Evolutionary conservation across 164 flowering plant genomes (phyloP).

Genomic region (Saururus chinensis): DNA sequence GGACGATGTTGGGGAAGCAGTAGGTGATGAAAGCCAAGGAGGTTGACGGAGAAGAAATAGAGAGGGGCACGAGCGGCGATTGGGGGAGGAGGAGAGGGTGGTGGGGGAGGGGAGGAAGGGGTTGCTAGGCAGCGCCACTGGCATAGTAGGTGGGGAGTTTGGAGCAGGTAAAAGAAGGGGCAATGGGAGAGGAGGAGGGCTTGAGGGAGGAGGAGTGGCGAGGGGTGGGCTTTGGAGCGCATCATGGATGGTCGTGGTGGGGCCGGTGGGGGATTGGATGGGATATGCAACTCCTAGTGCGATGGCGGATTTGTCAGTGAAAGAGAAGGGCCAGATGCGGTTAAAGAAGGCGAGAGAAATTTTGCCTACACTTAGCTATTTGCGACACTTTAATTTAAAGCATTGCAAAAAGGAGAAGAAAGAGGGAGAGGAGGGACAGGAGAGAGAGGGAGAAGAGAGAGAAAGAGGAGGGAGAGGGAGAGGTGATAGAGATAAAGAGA

Average conservation of each 20-base stretch:
- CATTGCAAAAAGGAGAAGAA: too few relatives aligned
- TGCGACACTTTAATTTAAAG: too few relatives aligned
- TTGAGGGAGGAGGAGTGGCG: neutral
- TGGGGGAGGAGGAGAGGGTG: neutral
- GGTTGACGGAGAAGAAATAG: too few relatives aligned
- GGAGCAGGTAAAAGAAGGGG: neutral
- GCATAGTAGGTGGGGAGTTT: neutral
- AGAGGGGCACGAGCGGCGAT: neutral
- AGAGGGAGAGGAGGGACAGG: too few relatives aligned
- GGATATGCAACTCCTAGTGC: too few relatives aligned
- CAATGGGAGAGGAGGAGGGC: neutral
- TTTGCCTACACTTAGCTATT: too few relatives aligned
- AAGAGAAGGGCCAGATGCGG: too few relatives aligned
- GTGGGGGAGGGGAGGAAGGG: neutral
- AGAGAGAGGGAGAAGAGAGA: too few relatives aligned
- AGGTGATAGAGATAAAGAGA: too few relatives aligned
- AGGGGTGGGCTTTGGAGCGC: constrained; percentile 1
- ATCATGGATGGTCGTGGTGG: neutral
- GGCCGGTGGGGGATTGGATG: neutral
- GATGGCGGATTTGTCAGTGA: too few relatives aligned
- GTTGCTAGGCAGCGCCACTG: neutral
- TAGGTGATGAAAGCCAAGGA: neutral
- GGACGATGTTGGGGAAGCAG: neutral
- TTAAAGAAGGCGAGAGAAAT: too few relatives aligned
- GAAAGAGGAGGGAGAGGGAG: too few relatives aligned